Conservation (phyloP, 148 eudicot species). For the Drosera capensis region DNA sequence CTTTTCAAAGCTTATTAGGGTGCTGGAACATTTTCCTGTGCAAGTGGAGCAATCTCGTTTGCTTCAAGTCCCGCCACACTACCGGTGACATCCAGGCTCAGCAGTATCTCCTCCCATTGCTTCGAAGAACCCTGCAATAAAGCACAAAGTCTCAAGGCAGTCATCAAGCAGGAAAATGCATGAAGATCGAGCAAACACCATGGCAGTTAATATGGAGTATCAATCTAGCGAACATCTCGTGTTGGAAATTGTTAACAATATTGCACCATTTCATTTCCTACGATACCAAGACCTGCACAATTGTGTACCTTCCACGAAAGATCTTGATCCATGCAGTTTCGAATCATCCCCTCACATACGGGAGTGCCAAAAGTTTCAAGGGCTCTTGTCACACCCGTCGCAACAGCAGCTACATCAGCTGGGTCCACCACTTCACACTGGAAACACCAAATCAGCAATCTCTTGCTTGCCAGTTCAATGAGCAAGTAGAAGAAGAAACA, state of each 20-base stretch:
- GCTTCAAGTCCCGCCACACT: conserved; percentile 54
- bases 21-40: conserved; percentile 62
- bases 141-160: background rate
- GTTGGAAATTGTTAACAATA: background rate
- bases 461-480: background rate
- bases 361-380: conserved; percentile 43
- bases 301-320: conserved; percentile 86
- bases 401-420: conserved; percentile 53
- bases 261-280: background rate
- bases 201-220: background rate
- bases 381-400: conserved; percentile 51
- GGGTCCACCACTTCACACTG: conserved; percentile 78
- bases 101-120: conserved; percentile 56
- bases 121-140: conserved; percentile 60
- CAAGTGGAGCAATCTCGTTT: conserved; percentile 70
- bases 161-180: too few species aligned
- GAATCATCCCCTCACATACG: conserved; percentile 52
- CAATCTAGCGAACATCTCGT: background rate
- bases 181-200: too few species aligned
- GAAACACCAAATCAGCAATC: background rate
- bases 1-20: conserved; percentile 20
- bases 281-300: background rate
- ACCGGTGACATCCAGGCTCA: conserved; percentile 45
- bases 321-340: conserved; percentile 82
- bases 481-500: background rate